Evolutionary conservation across 495 filamentous ascomycete species (phyloP), one percentile per base, ranked within the genome.

Genomic region (Talaromyces liani): DNA sequence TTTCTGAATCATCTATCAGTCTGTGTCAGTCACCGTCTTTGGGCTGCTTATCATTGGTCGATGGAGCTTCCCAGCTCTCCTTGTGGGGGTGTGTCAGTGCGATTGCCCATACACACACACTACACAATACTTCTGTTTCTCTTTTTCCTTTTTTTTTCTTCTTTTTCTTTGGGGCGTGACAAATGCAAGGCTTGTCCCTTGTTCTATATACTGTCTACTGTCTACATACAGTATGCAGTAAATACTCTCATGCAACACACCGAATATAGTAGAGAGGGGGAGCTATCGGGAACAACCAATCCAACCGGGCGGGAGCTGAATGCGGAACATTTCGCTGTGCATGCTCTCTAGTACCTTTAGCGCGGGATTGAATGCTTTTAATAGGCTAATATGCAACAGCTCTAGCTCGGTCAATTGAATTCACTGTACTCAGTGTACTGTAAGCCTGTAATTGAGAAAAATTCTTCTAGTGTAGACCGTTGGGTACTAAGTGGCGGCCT

Each of bases 321-420:
- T 56, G 53, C 53, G 53, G 53, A 56, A 56, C 53, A 56, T 49
- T 22, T 49, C 53, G 27, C 53, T 56, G 53, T 56, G 53, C 53
- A 56, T 56, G 10, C 22, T 27, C 27, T 27, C 22, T 29, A 27
- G 4, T 56, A 56, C 2, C 2, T 12, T 29, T 56, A 56, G 27
- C 29, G 16, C 3, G n/a, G 6, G 4, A 20, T 49, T 49, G n/a
- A 1, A 18, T 18, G 45, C n/a, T 8, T 49, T 20, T 49, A 4
- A 49, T 49, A 49, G 45, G 45, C 45, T 49, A 12, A 20, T 12
- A 20, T 7, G 9, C 36, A 16, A 3, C 36, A 49, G 18, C 45
- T 49, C 41, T 47, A 18, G 41, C 34, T 39, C 34, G 10, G 34
- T 6, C 45, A 49, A 49, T 49, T 7, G 45, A 49, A 8, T 49